A percentile compares a stretch with the other conserved stretches of the same genome.
phyloP scores from a whole-genome alignment of 371 early-diverging fungal species.

The Nematocida parisii region DNA sequence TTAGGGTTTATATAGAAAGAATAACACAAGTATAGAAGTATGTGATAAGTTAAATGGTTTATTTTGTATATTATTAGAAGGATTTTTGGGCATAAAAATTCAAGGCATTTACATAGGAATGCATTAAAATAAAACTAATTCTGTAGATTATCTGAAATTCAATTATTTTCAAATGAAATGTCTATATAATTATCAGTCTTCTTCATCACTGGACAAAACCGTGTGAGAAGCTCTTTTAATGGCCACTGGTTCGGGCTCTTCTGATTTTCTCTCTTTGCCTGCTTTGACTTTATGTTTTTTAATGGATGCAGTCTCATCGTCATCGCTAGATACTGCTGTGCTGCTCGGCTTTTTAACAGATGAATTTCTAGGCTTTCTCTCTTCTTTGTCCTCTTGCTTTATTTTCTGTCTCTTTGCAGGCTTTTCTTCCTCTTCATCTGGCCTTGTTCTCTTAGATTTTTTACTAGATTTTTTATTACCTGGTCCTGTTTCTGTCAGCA shows the following conservation, averaged over 20 bases:
- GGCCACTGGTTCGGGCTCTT: constrained; percentile 12
- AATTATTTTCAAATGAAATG: too few relatives aligned
- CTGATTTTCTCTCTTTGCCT: neutral
- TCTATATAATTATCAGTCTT: constrained; percentile 19
- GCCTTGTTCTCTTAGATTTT: constrained; percentile 7
- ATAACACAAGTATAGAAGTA: too few relatives aligned
- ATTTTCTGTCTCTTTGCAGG: constrained; percentile 7
- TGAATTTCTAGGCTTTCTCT: neutral
- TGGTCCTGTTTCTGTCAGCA: constrained; percentile 12
- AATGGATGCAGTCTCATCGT: neutral
- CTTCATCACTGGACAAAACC: constrained; percentile 50
- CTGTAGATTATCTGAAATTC: too few relatives aligned
- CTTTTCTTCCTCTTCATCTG: neutral
- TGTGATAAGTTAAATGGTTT: too few relatives aligned
- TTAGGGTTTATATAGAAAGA: too few relatives aligned
- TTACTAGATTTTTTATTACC: neutral
- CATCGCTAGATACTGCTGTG: too few relatives aligned
- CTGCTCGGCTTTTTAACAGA: neutral
- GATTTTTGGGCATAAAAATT: too few relatives aligned
- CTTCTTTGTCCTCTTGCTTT: neutral
- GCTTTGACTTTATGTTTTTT: neutral
- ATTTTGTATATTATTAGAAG: too few relatives aligned
- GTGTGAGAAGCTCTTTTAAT: constrained; percentile 24
- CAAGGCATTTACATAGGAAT: too few relatives aligned
- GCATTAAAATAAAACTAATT: too few relatives aligned